These are phyloP conservation scores for Tricholoma bakamatsutake DNA, from an alignment of 768 basidiomycete species.

Conservation along the genomic window DNA sequence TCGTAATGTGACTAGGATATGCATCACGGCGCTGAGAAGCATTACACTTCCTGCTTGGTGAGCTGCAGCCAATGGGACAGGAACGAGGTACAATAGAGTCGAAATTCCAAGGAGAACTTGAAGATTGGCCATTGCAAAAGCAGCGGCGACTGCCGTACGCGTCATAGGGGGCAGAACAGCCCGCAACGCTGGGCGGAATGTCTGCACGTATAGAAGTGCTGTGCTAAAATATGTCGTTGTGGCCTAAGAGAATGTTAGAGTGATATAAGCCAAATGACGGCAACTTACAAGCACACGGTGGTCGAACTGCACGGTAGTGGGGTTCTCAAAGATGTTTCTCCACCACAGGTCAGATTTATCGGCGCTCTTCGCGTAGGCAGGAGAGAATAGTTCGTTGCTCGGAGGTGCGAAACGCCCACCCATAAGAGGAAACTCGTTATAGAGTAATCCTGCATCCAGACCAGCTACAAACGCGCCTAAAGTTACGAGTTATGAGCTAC, in stretches of 20 bases:
- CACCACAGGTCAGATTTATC: slow-evolving; percentile 85
- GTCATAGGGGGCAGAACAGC: slow-evolving; percentile 60
- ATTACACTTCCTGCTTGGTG: slow-evolving; percentile 96
- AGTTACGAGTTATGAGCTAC: not conserved
- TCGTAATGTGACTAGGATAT: slow-evolving; percentile 65
- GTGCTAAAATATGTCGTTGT: slow-evolving; percentile 76
- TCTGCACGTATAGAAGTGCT: slow-evolving; percentile 54
- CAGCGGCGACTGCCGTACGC: slow-evolving; percentile 43
- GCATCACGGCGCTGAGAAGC: slow-evolving; percentile 77
- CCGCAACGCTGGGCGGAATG: slow-evolving; percentile 52
- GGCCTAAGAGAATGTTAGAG: slow-evolving; percentile 44
- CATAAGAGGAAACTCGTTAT: slow-evolving; percentile 98
- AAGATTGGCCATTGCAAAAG: slow-evolving; percentile 76
- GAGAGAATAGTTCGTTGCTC: slow-evolving; percentile 71
- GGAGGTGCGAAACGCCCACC: slow-evolving; percentile 84
- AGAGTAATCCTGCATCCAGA: slow-evolving; percentile 92
- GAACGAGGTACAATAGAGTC: slow-evolving; percentile 89
- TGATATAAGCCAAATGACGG: not conserved
- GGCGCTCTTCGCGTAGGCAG: slow-evolving; percentile 60
- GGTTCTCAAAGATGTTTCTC: slow-evolving; percentile 96
- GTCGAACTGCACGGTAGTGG: slow-evolving; percentile 95
- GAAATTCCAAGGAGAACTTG: slow-evolving; percentile 66
- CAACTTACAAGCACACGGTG: slow-evolving; percentile 82
- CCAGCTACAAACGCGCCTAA: slow-evolving; percentile 97
- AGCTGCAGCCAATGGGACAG: slow-evolving; percentile 83